Evolutionary conservation across 805 yeast genomes (phyloP), one percentile per base, ranked within the genome.

Genomic region (Starmerella roubikii): DNA sequence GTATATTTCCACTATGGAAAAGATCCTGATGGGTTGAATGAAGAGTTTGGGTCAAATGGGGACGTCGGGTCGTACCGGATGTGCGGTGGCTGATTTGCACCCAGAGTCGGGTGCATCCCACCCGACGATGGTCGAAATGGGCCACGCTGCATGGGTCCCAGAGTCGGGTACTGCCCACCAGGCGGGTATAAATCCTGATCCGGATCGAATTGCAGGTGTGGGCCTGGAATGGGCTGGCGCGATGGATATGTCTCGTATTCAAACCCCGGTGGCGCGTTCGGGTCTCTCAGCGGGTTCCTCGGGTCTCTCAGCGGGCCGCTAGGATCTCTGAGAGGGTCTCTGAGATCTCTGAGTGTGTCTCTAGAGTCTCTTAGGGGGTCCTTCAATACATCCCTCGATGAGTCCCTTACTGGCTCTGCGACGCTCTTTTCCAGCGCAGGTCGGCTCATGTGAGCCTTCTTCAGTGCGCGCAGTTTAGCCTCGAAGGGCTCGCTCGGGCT

Each of bases 41-140:
- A n/a, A n/a, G n/a, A n/a, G n/a, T n/a, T n/a, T 9, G 30, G 21
- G 10, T 30, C 41, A 21, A 47, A 48, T 13, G 60, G 58, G 1
- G 52, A 54, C 13, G 64, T 55, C 12, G 65, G 63, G 37, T 65
- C 68, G 53, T 58, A 62, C 15, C 68, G 47, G 39, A 32, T 32
- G 17, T 16, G 25, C 12, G 35, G 35, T 8, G 27, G 35, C 13
- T 32, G 11, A 12, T n/a, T 15, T 10, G 19, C 16, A 16, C 31
- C 31, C 11, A 17, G 31, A 32, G 55, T 34, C 3, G 65, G 65
- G 30, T 51, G 50, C 65, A 61, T 61, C 2, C 54, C 52, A 4
- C 53, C 47, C 7, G 31, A 28, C 8, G 35, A 29, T 5, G 35
- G 25, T 2, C 29, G 31, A n/a, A 15, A 12, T 8, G 25, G 22